phyloP scores from a whole-genome alignment of 176 grass and related monocot genomes.

The Chrysopogon serrulatus region DNA sequence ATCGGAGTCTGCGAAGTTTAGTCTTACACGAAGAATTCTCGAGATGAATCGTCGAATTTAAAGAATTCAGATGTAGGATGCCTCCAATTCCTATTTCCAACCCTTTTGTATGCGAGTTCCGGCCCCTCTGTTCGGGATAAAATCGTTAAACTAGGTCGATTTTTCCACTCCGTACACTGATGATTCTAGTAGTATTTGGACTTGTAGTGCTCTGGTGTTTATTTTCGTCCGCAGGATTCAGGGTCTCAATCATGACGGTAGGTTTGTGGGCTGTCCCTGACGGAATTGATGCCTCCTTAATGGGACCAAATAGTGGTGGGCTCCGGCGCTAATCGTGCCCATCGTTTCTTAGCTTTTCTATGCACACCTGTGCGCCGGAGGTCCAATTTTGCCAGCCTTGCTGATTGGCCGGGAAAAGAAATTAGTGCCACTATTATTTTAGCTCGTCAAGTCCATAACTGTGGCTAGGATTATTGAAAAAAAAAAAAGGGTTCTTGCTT shows the following conservation, averaged over 20 bases:
- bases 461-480: neutral
- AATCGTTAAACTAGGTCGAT: neutral
- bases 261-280: conserved; percentile 29
- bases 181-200: neutral
- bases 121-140: neutral
- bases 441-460: neutral
- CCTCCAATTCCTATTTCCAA: neutral
- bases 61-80: neutral
- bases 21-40: neutral
- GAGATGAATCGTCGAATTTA: neutral
- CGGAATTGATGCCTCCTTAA: conserved; percentile 36
- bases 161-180: neutral
- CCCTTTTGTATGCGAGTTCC: too few relatives aligned
- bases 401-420: conserved; percentile 11
- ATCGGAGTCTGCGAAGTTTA: neutral
- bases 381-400: conserved; percentile 1
- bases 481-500: neutral
- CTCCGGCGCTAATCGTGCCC: conserved; percentile 23
- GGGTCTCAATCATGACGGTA: conserved; percentile 38
- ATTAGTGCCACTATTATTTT: conserved; percentile 1
- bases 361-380: neutral
- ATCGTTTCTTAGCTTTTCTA: conserved; percentile 19
- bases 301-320: conserved; percentile 37
- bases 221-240: neutral
- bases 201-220: neutral